Base-by-base conservation (phyloP, 371 early-diverging fungal genomes). In the Mucor saturninus region DNA sequence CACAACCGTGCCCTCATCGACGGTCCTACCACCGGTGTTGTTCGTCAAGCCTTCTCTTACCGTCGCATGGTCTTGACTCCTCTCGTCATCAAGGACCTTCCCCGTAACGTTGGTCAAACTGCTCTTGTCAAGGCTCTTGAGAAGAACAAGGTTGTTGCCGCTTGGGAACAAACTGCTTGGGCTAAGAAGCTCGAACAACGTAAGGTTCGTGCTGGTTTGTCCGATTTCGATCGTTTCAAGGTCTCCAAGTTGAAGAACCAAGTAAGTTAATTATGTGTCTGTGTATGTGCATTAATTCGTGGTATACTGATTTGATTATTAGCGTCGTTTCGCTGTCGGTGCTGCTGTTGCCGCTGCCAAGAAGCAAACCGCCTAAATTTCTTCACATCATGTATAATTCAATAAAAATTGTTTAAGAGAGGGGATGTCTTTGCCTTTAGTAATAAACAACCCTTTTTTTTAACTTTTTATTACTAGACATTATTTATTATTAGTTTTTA, bases 201-300 rank as follows among this genome's bases (percentile, higher is more conserved):
- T 72, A 72, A 82, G 65, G 81, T 76, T 75, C 92, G 98, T 70
- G 86, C 91, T 63, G 68, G 73, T 71, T 81, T 95, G 78, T 70
- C 90, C 52, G 99, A 99, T 84, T 97, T 98, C 76, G 97, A 98
- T 77, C 92, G 99, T 74, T 97, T 97, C 95, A 95, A 98, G 93
- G 71, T 95, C 64, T 81, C 78, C 83, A 85, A 89, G 78, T 80
- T 91, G 72, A 91, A 90, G 89, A 90, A 89, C 83, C 85, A 91
- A 79, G 86, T 86, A 83, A 75, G 57, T 59, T 46, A 0, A 38
- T 7, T 14, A 50, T 2, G 9, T 56, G 29, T 51, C 7, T 28
- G 13, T 2, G 6, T 52, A 13, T 26, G 3, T 4, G 5, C 28
- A 13, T 50, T 1, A 50, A 35, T 39, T 26, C 5, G 28, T 28